These are phyloP conservation scores for Exidia glandulosa DNA, from an alignment of 768 basidiomycete genomes.

Conservation along the genomic window DNA sequence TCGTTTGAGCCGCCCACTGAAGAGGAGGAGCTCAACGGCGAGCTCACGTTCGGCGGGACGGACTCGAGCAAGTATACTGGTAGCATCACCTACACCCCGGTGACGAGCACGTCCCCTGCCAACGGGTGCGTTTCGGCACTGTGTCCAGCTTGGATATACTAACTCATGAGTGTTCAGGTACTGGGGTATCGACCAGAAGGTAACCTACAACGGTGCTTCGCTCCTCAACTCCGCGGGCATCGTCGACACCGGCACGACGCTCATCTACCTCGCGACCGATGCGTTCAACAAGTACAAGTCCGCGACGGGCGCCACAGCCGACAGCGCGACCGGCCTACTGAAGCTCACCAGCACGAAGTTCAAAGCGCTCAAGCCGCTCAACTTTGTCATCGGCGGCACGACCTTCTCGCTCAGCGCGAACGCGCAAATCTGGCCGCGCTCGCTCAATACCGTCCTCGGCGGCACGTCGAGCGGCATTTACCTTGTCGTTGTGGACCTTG, in stretches of 20 bases:
- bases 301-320: constrained; percentile 41
- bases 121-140: constrained; percentile 21
- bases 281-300: constrained; percentile 45
- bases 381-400: constrained; percentile 43
- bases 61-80: constrained; percentile 34
- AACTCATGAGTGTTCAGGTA: neutral
- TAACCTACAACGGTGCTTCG: constrained; percentile 26
- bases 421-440: constrained; percentile 61
- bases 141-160: neutral
- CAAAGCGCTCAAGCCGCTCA: constrained; percentile 35
- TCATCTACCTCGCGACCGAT: constrained; percentile 18
- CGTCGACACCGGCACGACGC: constrained; percentile 43
- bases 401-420: constrained; percentile 48
- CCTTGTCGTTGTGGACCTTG: constrained; percentile 23
- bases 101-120: constrained; percentile 37
- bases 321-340: constrained; percentile 45
- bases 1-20: constrained; percentile 39
- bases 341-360: constrained; percentile 41
- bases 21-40: constrained; percentile 31
- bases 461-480: constrained; percentile 42
- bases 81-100: constrained; percentile 25
- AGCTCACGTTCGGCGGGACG: constrained; percentile 44
- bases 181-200: constrained; percentile 38
- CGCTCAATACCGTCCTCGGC: constrained; percentile 45
- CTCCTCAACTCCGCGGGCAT: constrained; percentile 32